Evolutionary conservation across 2,329 filamentous ascomycete species (phyloP).

Genomic region (Shiraia sp.): DNA sequence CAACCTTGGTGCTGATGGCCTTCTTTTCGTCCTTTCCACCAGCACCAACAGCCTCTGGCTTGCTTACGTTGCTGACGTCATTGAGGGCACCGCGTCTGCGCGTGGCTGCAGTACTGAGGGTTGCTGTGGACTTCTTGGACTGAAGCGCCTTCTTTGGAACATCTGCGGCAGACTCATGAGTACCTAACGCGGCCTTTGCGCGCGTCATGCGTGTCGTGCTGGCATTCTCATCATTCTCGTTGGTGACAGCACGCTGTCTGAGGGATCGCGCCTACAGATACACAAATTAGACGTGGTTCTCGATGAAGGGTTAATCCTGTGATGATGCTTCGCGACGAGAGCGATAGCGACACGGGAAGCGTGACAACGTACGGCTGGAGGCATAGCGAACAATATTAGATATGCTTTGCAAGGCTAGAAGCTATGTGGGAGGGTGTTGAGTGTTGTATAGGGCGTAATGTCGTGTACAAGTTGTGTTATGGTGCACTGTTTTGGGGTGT

Average conservation of each 20-base stretch:
- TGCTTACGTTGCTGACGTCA: slow-evolving; percentile 94
- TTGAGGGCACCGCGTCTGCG: slow-evolving; percentile 84
- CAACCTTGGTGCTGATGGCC: slow-evolving; percentile 59
- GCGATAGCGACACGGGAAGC: slow-evolving; percentile 7
- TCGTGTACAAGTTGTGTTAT: slow-evolving; percentile 40
- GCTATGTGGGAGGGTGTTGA: slow-evolving; percentile 16
- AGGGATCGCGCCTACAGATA: slow-evolving; percentile 65
- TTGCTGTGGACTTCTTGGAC: slow-evolving; percentile 49
- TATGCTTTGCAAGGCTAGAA: slow-evolving; percentile 42
- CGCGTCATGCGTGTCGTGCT: slow-evolving; percentile 83
- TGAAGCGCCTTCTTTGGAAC: slow-evolving; percentile 54
- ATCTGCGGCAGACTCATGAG: slow-evolving; percentile 60
- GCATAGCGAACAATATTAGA: slow-evolving; percentile 55
- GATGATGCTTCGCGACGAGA: slow-evolving; percentile 12
- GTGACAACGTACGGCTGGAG: slow-evolving; percentile 56
- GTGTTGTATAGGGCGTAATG: slow-evolving; percentile 31
- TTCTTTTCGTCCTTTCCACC: slow-evolving; percentile 69
- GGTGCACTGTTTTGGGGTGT: slow-evolving; percentile 39
- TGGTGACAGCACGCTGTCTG: slow-evolving; percentile 75
- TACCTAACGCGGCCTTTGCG: slow-evolving; percentile 76
- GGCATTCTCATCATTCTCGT: slow-evolving; percentile 93
- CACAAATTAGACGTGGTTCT: slow-evolving; percentile 38
- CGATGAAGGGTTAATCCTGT: slow-evolving; percentile 6
- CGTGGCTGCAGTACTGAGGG: slow-evolving; percentile 48
- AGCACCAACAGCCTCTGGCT: slow-evolving; percentile 59